Evolutionary conservation across 140 eudicot species (phyloP).

Genomic region (Ambrosia hybrid): DNA sequence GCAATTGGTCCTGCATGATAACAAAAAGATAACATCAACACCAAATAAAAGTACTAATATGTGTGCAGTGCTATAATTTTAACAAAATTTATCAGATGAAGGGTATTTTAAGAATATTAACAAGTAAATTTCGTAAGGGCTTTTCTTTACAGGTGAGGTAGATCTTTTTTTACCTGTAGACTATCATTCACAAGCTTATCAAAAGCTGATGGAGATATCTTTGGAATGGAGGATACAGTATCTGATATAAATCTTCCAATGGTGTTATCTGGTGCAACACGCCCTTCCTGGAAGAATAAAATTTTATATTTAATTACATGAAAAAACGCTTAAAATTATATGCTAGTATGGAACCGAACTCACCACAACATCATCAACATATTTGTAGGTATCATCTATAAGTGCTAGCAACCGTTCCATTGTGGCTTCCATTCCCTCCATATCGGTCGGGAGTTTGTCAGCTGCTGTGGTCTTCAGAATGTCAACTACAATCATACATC

Average conservation of each 20-base stretch:
- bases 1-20: conserved; percentile 69
- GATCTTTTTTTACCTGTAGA: conserved; percentile 54
- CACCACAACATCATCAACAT: conserved; percentile 93
- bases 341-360: conserved; percentile 24
- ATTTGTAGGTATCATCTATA: conserved; percentile 80
- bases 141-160: no score
- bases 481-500: conserved; percentile 50
- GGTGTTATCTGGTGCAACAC: conserved; percentile 68
- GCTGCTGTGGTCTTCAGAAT: conserved; percentile 76
- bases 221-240: conserved; percentile 72
- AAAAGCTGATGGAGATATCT: conserved; percentile 62
- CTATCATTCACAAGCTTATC: conserved; percentile 91
- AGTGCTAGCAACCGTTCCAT: conserved; percentile 73
- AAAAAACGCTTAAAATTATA: neutral
- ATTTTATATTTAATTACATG: neutral
- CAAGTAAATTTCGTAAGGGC: no score
- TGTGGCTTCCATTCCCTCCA: conserved; percentile 94
- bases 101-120: neutral
- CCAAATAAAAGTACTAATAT: neutral
- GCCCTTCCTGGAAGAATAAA: conserved; percentile 57
- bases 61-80: neutral
- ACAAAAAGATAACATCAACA: neutral
- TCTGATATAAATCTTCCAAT: conserved; percentile 78
- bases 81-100: neutral
- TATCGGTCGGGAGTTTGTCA: conserved; percentile 89